Percentiles rank a stretch among this genome's conserved stretches.
These are phyloP conservation scores for bread wheat (Triticum aestivum) DNA, from an alignment of 176 grass and related monocot species.

Conservation along the genomic window DNA sequence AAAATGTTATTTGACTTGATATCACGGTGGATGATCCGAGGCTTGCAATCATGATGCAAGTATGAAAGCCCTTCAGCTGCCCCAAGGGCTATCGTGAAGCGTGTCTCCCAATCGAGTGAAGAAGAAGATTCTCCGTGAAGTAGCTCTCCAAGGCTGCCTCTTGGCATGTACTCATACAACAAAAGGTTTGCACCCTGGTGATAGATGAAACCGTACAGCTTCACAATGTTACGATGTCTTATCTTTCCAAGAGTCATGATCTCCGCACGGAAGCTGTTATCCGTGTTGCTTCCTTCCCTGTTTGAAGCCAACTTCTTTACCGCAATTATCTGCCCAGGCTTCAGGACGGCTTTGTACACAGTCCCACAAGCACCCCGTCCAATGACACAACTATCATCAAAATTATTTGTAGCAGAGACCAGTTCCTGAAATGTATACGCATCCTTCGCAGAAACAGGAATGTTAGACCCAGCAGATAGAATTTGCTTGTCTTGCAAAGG, in stretches of 20 bases:
- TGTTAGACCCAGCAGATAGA: constrained; percentile 39
- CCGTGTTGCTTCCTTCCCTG: constrained; percentile 86
- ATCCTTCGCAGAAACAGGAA: constrained; percentile 68
- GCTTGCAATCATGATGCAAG: constrained; percentile 96
- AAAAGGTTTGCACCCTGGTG: constrained; percentile 95
- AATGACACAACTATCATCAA: constrained; percentile 78
- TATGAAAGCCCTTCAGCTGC: constrained; percentile 96
- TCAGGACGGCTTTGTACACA: constrained; percentile 83
- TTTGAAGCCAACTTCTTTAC: constrained; percentile 96
- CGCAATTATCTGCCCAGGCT: constrained; percentile 63
- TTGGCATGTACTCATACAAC: constrained; percentile 93
- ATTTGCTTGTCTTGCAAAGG: constrained; percentile 82
- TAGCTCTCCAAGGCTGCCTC: constrained; percentile 91
- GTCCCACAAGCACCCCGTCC: constrained; percentile 89
- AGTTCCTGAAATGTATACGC: constrained; percentile 90
- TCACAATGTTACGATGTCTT: constrained; percentile 96
- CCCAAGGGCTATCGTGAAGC: constrained; percentile 82
- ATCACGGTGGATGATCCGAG: constrained; percentile 87
- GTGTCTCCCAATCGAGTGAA: constrained; percentile 77
- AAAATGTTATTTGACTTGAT: constrained; percentile 99
- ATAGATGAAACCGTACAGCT: constrained; percentile 90
- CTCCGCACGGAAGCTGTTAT: constrained; percentile 93
- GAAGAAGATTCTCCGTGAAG: constrained; percentile 79
- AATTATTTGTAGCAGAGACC: constrained; percentile 84
- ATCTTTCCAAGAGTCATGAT: constrained; percentile 98